Percentiles rank a stretch among this genome's conserved stretches.
phyloP scores from a whole-genome alignment of 768 basidiomycete genomes.

The Gyrodon lividus region DNA sequence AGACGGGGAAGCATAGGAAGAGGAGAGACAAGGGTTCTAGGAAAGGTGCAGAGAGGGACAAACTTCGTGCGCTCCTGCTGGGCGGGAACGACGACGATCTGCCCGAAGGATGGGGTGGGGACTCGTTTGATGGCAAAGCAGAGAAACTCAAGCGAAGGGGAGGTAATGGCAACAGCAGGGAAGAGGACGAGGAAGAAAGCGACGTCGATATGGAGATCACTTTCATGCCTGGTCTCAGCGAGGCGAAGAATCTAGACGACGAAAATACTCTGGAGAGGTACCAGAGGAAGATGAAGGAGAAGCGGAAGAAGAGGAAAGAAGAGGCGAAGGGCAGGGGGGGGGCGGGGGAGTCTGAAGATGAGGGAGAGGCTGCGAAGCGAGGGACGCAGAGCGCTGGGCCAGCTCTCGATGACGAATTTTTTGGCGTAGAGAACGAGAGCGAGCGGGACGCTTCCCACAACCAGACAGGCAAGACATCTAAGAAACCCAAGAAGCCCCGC shows the following conservation, averaged over 20 bases:
- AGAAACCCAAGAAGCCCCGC: slow-evolving; percentile 19
- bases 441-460: slow-evolving; percentile 20
- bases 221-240: slow-evolving; percentile 81
- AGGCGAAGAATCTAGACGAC: slow-evolving; percentile 50
- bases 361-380: slow-evolving; percentile 16
- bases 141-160: neutral
- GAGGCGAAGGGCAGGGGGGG: slow-evolving; percentile 46
- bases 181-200: slow-evolving; percentile 31
- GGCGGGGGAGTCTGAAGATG: slow-evolving; percentile 20
- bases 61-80: slow-evolving; percentile 75
- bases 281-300: slow-evolving; percentile 87
- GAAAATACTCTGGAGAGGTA: slow-evolving; percentile 91
- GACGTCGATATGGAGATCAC: slow-evolving; percentile 94
- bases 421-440: slow-evolving; percentile 43
- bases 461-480: slow-evolving; percentile 24
- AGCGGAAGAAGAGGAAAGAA: slow-evolving; percentile 77
- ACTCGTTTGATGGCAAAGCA: slow-evolving; percentile 30
- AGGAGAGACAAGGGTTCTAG: slow-evolving; percentile 26
- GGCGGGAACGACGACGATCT: slow-evolving; percentile 61
- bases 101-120: slow-evolving; percentile 81
- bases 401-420: slow-evolving; percentile 71
- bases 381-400: slow-evolving; percentile 8
- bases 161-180: neutral
- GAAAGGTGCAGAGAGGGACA: slow-evolving; percentile 56
- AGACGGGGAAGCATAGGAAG: slow-evolving; percentile 7